phyloP scores from a whole-genome alignment of 2,329 filamentous ascomycete species.

The Xylaria sp. region DNA sequence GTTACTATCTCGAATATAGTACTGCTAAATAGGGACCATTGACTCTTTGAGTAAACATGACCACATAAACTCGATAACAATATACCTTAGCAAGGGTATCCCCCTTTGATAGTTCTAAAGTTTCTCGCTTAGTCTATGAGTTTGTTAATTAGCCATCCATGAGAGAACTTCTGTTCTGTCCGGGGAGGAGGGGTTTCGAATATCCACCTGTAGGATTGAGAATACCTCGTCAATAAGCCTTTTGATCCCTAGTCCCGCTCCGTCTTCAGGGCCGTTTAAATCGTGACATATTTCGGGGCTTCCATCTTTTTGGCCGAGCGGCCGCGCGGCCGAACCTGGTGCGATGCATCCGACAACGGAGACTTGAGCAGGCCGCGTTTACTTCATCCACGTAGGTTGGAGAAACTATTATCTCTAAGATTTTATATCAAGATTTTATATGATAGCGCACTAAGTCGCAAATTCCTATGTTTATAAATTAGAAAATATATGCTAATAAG shows the following conservation, averaged over 20 bases:
- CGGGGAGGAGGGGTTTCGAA: constrained; percentile 32
- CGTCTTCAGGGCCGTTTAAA: constrained; percentile 38
- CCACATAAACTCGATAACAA: constrained; percentile 7
- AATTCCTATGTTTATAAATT: constrained; percentile 60
- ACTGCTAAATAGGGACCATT: background rate
- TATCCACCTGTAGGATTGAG: constrained; percentile 35
- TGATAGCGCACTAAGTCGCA: constrained; percentile 41
- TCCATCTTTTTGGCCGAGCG: constrained; percentile 41
- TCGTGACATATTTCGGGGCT: constrained; percentile 36
- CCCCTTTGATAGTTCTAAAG: background rate
- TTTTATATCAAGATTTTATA: constrained; percentile 53
- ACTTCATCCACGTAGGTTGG: constrained; percentile 65
- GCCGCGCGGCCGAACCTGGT: constrained; percentile 46
- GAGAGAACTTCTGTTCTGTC: constrained; percentile 30
- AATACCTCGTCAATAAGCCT: constrained; percentile 43
- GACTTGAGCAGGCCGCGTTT: constrained; percentile 59
- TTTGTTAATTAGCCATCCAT: constrained; percentile 32
- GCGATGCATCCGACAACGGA: constrained; percentile 51
- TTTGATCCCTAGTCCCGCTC: constrained; percentile 38
- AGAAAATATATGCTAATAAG: constrained; percentile 69
- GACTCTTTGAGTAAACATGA: background rate
- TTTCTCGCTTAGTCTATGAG: constrained; percentile 16
- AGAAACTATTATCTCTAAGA: constrained; percentile 58
- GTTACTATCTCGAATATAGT: background rate
- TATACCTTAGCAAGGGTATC: background rate